phyloP scores from a whole-genome alignment of 2,329 filamentous ascomycete genomes.

The Periglandula ipomoeae region DNA sequence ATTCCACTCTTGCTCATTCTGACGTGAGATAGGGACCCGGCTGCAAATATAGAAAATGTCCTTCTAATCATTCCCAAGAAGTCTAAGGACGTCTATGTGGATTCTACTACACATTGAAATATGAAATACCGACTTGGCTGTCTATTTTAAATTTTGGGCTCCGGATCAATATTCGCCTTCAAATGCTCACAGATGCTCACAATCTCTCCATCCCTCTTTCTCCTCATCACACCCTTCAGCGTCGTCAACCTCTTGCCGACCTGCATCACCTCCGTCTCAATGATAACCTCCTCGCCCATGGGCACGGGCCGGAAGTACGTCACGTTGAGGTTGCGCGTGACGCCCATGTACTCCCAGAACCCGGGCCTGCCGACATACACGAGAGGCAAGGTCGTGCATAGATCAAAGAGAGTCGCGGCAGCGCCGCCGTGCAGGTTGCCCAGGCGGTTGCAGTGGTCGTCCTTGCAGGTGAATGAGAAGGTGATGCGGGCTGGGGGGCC shows the following conservation, averaged over 20 bases:
- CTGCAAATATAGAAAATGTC: no score
- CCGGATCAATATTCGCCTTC: constrained; percentile 51
- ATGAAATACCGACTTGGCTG: neutral
- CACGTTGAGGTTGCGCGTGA: constrained; percentile 55
- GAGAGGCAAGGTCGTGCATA: constrained; percentile 51
- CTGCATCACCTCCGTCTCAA: constrained; percentile 50
- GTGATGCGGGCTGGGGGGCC: constrained; percentile 26
- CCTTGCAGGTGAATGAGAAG: constrained; percentile 41
- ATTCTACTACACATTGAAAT: no score
- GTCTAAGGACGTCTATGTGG: no score
- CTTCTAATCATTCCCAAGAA: no score
- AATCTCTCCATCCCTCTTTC: constrained; percentile 41
- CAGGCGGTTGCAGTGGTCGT: constrained; percentile 42
- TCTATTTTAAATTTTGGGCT: constrained; percentile 18
- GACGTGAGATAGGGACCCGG: no score
- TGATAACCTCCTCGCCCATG: constrained; percentile 36
- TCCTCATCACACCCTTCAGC: constrained; percentile 45
- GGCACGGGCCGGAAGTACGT: constrained; percentile 58
- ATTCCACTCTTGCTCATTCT: no score
- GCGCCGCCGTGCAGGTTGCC: constrained; percentile 54
- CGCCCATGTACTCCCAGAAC: constrained; percentile 53
- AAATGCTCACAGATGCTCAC: constrained; percentile 54
- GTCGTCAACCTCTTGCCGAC: constrained; percentile 45
- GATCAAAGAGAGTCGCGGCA: constrained; percentile 58
- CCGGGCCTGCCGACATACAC: constrained; percentile 47